phyloP scores from a whole-genome alignment of 139 green algal genomes.

The Chlamydomonas sp. region DNA sequence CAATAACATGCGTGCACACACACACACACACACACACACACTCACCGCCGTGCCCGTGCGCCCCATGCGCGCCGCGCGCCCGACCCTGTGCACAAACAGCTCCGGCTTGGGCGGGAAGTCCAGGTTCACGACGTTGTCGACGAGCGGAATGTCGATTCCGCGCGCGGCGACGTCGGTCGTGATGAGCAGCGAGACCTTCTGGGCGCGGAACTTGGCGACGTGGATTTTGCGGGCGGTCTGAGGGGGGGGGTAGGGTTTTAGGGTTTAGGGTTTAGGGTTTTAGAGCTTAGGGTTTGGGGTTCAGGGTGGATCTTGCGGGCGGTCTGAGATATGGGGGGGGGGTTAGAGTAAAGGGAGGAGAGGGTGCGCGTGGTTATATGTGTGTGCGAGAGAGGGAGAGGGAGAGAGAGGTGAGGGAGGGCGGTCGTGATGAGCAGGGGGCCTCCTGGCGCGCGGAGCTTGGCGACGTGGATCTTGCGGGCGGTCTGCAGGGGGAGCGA shows the following conservation, averaged over 20 bases:
- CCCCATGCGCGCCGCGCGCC: slow-evolving; percentile 50
- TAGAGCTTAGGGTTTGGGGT: too few relatives aligned
- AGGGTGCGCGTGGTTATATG: too few relatives aligned
- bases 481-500: slow-evolving; percentile 61
- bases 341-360: too few relatives aligned
- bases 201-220: slow-evolving; percentile 75
- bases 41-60: slow-evolving; percentile 54
- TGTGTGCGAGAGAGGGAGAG: too few relatives aligned
- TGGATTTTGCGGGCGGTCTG: slow-evolving; percentile 92
- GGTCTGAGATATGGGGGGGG: too few relatives aligned
- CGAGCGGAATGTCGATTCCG: slow-evolving; percentile 94
- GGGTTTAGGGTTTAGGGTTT: too few relatives aligned
- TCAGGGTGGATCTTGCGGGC: too few relatives aligned
- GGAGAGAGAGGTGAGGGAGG: too few relatives aligned
- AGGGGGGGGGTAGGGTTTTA: not conserved
- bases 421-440: too few relatives aligned
- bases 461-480: slow-evolving; percentile 88
- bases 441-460: slow-evolving; percentile 74
- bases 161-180: slow-evolving; percentile 97
- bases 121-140: slow-evolving; percentile 99
- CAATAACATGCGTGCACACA: too few relatives aligned
- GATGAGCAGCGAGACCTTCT: slow-evolving; percentile 63
- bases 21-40: too few relatives aligned
- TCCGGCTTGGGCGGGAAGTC: slow-evolving; percentile 88
- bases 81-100: slow-evolving; percentile 91